Evolutionary conservation across 805 yeast species (phyloP).

Genomic region (Wickerhamiella siamensis): DNA sequence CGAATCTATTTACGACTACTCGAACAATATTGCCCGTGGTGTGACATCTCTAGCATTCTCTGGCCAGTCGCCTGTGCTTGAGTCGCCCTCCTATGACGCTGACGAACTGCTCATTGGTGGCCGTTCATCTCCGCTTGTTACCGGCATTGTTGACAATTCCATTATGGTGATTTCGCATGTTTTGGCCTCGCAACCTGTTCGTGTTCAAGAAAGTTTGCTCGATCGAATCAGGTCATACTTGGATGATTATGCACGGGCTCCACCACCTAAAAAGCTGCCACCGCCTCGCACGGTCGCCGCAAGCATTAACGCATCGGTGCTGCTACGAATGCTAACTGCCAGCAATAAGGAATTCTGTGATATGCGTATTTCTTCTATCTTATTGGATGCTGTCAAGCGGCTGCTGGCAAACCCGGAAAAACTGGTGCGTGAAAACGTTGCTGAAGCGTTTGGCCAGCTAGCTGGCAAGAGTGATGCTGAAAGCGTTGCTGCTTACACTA

Average conservation of each 20-base stretch:
- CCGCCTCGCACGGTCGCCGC: not conserved
- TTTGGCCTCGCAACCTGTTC: conserved; percentile 56
- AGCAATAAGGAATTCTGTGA: not conserved
- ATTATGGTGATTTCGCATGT: conserved; percentile 59
- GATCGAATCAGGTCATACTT: conserved; percentile 57
- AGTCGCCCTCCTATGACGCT: conserved; percentile 1
- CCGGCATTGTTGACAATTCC: conserved; percentile 53
- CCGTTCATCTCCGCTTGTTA: not conserved
- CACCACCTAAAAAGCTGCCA: not conserved
- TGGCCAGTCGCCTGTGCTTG: not conserved
- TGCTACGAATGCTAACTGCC: not conserved
- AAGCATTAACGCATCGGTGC: not conserved
- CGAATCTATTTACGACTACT: not conserved
- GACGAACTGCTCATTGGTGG: conserved; percentile 1
- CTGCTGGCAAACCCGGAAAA: conserved; percentile 30
- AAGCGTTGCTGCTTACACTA: conserved; percentile 27
- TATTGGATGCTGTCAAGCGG: conserved; percentile 37
- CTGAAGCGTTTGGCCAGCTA: conserved; percentile 46
- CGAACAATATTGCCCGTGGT: not conserved
- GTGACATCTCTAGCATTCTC: not conserved
- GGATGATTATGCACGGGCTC: conserved; percentile 19
- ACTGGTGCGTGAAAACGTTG: conserved; percentile 33
- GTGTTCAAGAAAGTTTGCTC: conserved; percentile 76
- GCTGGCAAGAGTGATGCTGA: conserved; percentile 20
- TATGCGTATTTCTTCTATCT: conserved; percentile 29